phyloP scores from a whole-genome alignment of 331 rosid species.

The Rhamnella rubrinervis region DNA sequence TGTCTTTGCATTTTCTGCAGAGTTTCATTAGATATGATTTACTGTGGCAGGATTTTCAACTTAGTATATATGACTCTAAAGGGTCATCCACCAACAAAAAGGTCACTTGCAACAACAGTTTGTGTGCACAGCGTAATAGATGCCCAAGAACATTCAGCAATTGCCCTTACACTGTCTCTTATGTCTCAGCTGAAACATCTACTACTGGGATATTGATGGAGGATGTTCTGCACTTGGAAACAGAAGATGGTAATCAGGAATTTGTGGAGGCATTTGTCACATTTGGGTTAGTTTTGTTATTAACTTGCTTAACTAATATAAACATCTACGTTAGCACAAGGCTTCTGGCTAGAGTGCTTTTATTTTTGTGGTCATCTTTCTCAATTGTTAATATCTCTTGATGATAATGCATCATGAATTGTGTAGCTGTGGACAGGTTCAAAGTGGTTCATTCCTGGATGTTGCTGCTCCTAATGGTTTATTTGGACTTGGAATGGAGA shows the following conservation, averaged over 20 bases:
- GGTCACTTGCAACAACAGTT: conserved; percentile 66
- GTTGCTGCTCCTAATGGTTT: conserved; percentile 94
- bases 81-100: conserved; percentile 77
- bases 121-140: conserved; percentile 57
- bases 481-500: conserved; percentile 97
- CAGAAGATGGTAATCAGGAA: conserved; percentile 54
- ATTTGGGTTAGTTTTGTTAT: conserved; percentile 68
- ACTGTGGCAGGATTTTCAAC: conserved; percentile 61
- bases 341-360: no score
- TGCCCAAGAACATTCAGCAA: conserved; percentile 57
- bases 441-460: conserved; percentile 89
- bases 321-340: neutral
- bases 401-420: conserved; percentile 21
- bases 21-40: neutral
- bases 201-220: conserved; percentile 80
- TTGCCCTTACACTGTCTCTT: conserved; percentile 92
- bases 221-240: conserved; percentile 73
- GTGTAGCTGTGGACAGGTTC: conserved; percentile 91
- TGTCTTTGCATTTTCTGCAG: neutral
- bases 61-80: conserved; percentile 70
- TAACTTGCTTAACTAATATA: conserved; percentile 13
- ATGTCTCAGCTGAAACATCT: conserved; percentile 84
- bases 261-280: conserved; percentile 69
- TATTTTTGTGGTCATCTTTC: neutral
- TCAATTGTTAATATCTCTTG: neutral